Evolutionary conservation across 164 flowering plant genomes (phyloP).

Genomic region (Tetrastigma voinierianum): DNA sequence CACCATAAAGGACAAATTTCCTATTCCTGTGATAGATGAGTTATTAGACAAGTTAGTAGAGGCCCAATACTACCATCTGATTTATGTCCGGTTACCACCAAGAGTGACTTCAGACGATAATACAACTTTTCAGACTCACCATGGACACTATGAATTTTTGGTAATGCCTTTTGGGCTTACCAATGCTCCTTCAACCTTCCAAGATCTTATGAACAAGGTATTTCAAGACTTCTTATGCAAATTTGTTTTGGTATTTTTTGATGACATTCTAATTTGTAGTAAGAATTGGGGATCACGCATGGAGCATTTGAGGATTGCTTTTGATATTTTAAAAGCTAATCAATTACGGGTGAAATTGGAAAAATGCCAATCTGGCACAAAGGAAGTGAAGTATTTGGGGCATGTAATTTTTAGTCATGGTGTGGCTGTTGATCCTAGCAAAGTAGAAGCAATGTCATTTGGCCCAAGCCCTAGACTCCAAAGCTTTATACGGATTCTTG

Average conservation of each 20-base stretch:
- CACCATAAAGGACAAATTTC: constrained; percentile 5
- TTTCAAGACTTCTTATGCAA: too few species aligned
- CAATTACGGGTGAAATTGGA: background rate
- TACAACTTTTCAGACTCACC: background rate
- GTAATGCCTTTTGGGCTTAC: constrained; percentile 2
- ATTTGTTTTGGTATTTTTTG: too few species aligned
- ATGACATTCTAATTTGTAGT: too few species aligned
- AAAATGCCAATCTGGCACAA: background rate
- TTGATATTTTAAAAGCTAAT: background rate
- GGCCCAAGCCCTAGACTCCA: background rate
- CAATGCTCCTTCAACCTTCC: background rate
- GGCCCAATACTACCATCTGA: background rate
- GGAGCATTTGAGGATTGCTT: background rate
- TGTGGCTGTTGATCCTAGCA: background rate
- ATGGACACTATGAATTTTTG: constrained; percentile 1
- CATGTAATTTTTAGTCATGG: background rate
- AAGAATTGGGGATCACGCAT: too few species aligned
- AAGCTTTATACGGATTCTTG: background rate
- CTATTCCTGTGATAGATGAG: constrained; percentile 3
- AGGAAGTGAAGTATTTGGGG: background rate
- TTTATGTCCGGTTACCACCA: background rate
- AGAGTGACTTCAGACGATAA: too few species aligned
- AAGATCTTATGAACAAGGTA: background rate
- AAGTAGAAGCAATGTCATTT: background rate
- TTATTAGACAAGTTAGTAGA: background rate